A percentile compares a stretch with the other conserved stretches of the same genome.
Conservation (phyloP, 2,329 filamentous ascomycete genomes). For the Botrytis fabae region DNA sequence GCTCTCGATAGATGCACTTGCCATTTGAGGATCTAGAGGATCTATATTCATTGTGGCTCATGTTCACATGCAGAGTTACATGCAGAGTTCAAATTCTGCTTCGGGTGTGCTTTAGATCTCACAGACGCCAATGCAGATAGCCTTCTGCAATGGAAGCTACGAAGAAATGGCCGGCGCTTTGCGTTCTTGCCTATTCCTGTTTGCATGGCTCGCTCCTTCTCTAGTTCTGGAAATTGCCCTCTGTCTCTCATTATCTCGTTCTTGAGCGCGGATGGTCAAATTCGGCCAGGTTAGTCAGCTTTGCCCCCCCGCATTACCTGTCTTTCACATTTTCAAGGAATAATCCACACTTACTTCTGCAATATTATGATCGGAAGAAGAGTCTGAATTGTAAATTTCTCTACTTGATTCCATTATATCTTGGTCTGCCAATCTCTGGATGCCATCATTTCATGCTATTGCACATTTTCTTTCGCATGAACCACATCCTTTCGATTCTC, state of each 20-base stretch:
- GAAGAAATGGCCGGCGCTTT: background rate
- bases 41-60: background rate
- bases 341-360: background rate
- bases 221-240: background rate
- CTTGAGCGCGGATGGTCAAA: background rate
- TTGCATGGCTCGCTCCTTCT: slow-evolving; percentile 4
- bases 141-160: background rate
- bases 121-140: background rate
- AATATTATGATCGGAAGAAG: background rate
- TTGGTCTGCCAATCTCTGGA: background rate
- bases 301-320: no score
- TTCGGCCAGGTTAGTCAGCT: background rate
- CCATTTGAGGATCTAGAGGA: background rate
- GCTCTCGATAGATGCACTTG: background rate
- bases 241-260: background rate
- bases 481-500: background rate
- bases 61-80: background rate
- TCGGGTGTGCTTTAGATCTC: background rate
- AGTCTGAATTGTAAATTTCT: background rate
- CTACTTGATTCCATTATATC: background rate
- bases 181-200: background rate
- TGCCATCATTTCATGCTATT: background rate
- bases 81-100: background rate
- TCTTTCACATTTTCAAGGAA: background rate
- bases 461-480: background rate